A percentile compares a stretch with the other conserved stretches of the same genome.
These are phyloP conservation scores for Hypholoma fasciculare DNA, from an alignment of 768 basidiomycete species.

Conservation along the genomic window DNA sequence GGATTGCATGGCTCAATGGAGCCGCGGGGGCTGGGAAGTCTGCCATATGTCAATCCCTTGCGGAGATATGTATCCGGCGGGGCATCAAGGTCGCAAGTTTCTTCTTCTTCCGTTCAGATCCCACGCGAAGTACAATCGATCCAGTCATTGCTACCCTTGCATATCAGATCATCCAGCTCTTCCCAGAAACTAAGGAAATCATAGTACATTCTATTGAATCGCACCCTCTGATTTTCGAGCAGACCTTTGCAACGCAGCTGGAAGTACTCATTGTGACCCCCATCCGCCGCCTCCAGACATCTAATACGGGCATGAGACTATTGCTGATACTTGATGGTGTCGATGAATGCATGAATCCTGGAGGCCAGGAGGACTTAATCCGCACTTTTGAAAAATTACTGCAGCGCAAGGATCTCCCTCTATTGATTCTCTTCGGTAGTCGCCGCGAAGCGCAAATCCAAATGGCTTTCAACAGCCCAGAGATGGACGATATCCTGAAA, in stretches of 20 bases:
- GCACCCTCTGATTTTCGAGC: constrained; percentile 12
- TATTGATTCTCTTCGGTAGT: constrained; percentile 10
- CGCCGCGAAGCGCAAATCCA: constrained; percentile 5
- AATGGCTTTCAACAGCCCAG: background rate
- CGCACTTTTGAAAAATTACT: background rate
- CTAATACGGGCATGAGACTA: background rate
- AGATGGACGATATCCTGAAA: background rate
- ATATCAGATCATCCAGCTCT: constrained; percentile 8
- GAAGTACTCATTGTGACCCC: constrained; percentile 7
- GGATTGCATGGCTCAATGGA: constrained; percentile 13
- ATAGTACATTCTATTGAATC: constrained; percentile 6
- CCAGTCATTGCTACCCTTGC: constrained; percentile 10
- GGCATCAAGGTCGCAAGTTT: constrained; percentile 9
- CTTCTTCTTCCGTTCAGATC: constrained; percentile 11
- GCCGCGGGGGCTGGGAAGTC: constrained; percentile 18
- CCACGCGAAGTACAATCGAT: constrained; percentile 1
- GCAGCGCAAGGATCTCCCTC: background rate
- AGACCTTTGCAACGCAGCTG: constrained; percentile 9
- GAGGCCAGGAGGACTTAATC: background rate
- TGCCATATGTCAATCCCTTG: constrained; percentile 15
- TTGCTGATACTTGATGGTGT: constrained; percentile 13
- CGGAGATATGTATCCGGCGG: constrained; percentile 5
- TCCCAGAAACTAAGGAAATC: constrained; percentile 5
- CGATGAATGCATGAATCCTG: constrained; percentile 9
- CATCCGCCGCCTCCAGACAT: background rate